Base-by-base conservation (phyloP, 768 basidiomycete genomes). In the Mycena haematopus region DNA sequence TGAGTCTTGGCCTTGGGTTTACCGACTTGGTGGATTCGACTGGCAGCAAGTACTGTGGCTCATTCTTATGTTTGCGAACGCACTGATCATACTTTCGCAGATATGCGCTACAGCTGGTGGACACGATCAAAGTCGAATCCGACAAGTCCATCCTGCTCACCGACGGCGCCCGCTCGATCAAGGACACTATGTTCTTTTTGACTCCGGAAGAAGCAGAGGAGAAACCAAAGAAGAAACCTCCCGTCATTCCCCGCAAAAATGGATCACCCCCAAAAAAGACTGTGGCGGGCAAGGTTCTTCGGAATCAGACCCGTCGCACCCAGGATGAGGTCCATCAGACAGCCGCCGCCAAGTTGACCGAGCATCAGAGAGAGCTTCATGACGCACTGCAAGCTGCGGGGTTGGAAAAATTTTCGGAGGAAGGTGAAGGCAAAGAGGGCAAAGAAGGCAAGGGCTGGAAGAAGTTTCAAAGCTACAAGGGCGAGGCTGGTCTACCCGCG, bases 381-480 rank as follows among this genome's bases (percentile, higher is more conserved):
- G 79, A 80, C 35, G 82, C 82, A 65, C 76, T 95, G 46, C 95
- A 97, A 70, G 74, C 81, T 2, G 90, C 90, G 45, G 97, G 96
- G 17, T 71, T 98, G 42, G 84, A 89, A 62, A 90, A 86, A 71
- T 97, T 87, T 73, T 91, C 92, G 0, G 92, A 93, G 69, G 91
- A 89, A 58, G 92, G 89, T 8, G 88, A 84, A 35, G 92, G 86
- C 0, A 78, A 80, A 22, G 84, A 84, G 44, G 90, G 89, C 15
- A 94, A 93, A 68, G 90, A 95, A 70, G 93, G 93, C 38, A 98
- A 99, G 74, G 86, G 88, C 15, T 96, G 95, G 91, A 96, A 96
- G 74, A 86, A 89, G 64, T 99, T 96, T 79, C 94, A 94, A 78
- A 96, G 95, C 69, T 99, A 98, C 77, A 95, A 95, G 76, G 91